Percentiles rank a stretch among this genome's conserved stretches.
These are phyloP conservation scores for Alnus rubra DNA, from an alignment of 306 rosid species.

Conservation along the genomic window DNA sequence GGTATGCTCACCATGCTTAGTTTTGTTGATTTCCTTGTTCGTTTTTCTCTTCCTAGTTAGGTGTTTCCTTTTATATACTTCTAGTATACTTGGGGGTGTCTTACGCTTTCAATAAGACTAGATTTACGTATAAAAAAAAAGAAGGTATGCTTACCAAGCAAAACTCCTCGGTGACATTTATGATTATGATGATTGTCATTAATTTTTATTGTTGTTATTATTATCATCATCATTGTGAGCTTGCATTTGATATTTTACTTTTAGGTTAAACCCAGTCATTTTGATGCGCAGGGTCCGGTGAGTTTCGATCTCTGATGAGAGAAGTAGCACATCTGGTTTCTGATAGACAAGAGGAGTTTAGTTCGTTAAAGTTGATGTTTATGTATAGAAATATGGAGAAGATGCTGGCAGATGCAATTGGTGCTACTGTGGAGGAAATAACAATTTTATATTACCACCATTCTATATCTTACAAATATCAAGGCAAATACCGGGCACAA, in stretches of 20 bases:
- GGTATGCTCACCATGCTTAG: no score
- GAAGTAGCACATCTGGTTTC: conserved; percentile 39
- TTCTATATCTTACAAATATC: conserved; percentile 68
- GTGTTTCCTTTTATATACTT: no score
- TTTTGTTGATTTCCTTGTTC: no score
- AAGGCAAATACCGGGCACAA: conserved; percentile 60
- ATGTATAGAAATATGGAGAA: conserved; percentile 59
- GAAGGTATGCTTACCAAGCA: no score
- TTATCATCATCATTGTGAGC: neutral
- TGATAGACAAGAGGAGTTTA: conserved; percentile 36
- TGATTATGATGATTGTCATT: neutral
- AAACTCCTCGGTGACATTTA: neutral
- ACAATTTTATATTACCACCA: conserved; percentile 57
- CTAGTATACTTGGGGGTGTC: no score
- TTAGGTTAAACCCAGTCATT: neutral
- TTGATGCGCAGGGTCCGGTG: conserved; percentile 79
- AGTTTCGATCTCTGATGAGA: conserved; percentile 76
- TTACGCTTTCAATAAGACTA: no score
- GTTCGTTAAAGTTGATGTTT: conserved; percentile 56
- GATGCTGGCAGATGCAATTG: conserved; percentile 60
- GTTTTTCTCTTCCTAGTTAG: no score
- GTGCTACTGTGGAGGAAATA: conserved; percentile 51
- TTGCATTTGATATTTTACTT: neutral
- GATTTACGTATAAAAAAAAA: no score
- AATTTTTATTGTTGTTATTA: neutral